Conservation (phyloP, 257 asterid species). For the Plectranthus barbatus region DNA sequence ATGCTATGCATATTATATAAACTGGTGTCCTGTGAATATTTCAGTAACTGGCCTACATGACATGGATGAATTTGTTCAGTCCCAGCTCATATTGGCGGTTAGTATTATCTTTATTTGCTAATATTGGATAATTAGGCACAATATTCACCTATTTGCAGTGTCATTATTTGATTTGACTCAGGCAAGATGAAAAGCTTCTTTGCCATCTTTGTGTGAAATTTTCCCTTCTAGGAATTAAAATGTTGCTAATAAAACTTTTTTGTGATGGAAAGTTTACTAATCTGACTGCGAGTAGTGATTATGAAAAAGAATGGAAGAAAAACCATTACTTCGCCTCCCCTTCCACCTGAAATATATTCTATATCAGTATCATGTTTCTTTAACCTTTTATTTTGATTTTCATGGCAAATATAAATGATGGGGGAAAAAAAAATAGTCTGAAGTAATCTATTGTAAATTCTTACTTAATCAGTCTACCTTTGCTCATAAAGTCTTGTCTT, state of each 20-base stretch:
- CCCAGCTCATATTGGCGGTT: conserved; percentile 95
- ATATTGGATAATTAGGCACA: not conserved
- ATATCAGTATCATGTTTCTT: not conserved
- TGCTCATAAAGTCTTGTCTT: not conserved
- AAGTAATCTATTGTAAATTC: not conserved
- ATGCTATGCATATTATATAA: not conserved
- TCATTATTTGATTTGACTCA: too few relatives aligned
- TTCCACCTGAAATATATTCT: not conserved
- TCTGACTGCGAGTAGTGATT: not conserved
- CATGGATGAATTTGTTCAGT: conserved; percentile 98
- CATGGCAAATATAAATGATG: not conserved
- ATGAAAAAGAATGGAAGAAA: not conserved
- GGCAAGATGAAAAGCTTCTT: not conserved
- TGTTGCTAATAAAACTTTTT: not conserved
- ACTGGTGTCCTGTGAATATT: conserved; percentile 12
- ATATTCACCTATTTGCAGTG: not conserved
- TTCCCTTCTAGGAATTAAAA: not conserved
- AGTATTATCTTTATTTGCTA: conserved; percentile 21
- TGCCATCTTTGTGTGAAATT: not conserved
- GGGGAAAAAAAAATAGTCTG: not conserved
- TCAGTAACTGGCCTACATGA: conserved; percentile 98
- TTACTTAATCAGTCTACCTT: not conserved
- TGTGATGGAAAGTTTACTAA: not conserved
- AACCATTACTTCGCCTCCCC: not conserved
- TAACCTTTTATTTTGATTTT: not conserved